A percentile compares a stretch with the other conserved stretches of the same genome.
phyloP scores from a whole-genome alignment of 371 early-diverging fungal species.

The Mucor velutinosus region DNA sequence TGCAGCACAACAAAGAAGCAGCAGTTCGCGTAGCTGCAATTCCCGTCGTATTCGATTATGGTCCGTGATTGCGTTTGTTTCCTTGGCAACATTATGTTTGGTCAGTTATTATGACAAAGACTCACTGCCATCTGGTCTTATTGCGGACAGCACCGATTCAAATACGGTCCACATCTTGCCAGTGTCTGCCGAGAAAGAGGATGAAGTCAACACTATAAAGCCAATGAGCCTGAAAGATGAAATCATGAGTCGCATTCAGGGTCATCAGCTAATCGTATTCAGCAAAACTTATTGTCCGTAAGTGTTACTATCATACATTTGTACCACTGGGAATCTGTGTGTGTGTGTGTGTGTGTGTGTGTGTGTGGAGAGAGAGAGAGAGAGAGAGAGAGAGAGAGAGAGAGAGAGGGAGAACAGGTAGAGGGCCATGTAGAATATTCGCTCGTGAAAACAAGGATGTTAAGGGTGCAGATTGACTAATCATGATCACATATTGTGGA shows the following conservation, averaged over 20 bases:
- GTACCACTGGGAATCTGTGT: background rate
- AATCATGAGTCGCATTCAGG: conserved; percentile 8
- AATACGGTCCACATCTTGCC: background rate
- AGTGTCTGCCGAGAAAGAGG: background rate
- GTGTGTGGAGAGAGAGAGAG: too few species aligned
- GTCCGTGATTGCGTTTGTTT: conserved; percentile 6
- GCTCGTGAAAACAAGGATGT: background rate
- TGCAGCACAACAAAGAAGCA: conserved; percentile 9
- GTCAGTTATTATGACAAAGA: conserved; percentile 2
- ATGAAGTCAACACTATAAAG: background rate
- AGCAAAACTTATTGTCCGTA: conserved; percentile 39
- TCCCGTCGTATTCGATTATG: conserved; percentile 21
- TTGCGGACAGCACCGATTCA: background rate
- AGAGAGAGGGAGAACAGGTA: background rate
- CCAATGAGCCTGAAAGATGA: conserved; percentile 19
- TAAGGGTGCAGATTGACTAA: background rate
- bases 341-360: background rate
- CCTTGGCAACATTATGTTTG: conserved; percentile 10
- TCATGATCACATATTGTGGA: background rate
- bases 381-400: too few species aligned
- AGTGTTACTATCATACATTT: background rate
- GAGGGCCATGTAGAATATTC: background rate
- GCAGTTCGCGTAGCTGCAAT: background rate
- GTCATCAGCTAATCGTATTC: conserved; percentile 24
- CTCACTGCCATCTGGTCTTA: background rate